A percentile compares a stretch with the other conserved stretches of the same genome.
Conservation (phyloP, 2,329 filamentous ascomycete species). For the Aspergillus brasiliensis region DNA sequence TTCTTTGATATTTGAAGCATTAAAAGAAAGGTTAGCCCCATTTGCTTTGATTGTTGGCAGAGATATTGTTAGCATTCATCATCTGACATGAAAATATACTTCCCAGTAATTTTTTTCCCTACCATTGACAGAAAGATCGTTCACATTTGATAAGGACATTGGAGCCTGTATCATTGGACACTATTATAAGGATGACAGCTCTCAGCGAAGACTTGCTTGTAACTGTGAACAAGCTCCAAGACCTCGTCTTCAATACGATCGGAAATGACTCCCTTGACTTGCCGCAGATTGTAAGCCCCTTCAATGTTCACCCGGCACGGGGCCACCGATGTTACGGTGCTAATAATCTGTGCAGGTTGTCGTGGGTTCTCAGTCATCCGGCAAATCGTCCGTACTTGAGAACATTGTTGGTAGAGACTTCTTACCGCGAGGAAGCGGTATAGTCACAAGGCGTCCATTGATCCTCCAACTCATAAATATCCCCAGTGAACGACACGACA, state of each 20-base stretch:
- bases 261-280: constrained; percentile 97
- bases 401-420: constrained; percentile 99
- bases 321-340: background rate
- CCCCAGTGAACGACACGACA: constrained; percentile 70
- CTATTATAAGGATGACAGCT: constrained; percentile 70
- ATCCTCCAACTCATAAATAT: constrained; percentile 99
- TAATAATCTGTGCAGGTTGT: constrained; percentile 68
- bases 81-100: background rate
- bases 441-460: constrained; percentile 89
- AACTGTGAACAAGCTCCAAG: constrained; percentile 97
- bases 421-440: constrained; percentile 91
- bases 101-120: background rate
- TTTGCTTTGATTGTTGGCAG: background rate
- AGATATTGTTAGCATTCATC: too few species aligned
- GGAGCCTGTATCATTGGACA: background rate
- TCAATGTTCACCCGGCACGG: background rate
- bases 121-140: background rate
- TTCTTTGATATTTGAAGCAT: background rate
- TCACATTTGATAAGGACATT: too few species aligned
- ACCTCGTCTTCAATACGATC: constrained; percentile 99
- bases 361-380: constrained; percentile 95
- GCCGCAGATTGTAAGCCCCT: constrained; percentile 83
- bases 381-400: constrained; percentile 97
- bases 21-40: background rate
- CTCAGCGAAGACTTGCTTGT: constrained; percentile 93